phyloP scores from a whole-genome alignment of 2,329 filamentous ascomycete species.

The Aspergillus awamori region DNA sequence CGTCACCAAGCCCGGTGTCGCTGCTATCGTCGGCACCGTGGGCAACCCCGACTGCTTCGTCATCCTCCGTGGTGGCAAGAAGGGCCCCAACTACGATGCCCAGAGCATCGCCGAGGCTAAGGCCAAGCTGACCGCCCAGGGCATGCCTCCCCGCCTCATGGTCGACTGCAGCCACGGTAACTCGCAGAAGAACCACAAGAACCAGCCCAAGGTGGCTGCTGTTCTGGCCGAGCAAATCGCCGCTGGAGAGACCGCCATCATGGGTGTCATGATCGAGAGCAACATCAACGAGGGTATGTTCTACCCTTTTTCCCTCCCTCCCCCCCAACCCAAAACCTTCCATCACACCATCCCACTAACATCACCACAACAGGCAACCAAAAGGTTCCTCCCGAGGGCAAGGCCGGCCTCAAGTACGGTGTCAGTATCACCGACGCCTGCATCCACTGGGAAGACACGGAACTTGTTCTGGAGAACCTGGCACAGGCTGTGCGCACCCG shows the following conservation, averaged over 20 bases:
- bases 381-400: conserved; percentile 87
- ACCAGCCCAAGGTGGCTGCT: conserved; percentile 91
- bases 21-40: conserved; percentile 89
- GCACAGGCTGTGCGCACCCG: conserved; percentile 79
- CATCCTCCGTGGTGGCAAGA: conserved; percentile 88
- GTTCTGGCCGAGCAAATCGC: conserved; percentile 81
- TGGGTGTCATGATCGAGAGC: conserved; percentile 99
- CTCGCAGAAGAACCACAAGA: conserved; percentile 93
- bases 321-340: background rate
- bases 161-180: conserved; percentile 98
- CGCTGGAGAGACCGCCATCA: conserved; percentile 80
- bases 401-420: conserved; percentile 82
- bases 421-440: conserved; percentile 98
- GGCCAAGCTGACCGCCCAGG: conserved; percentile 72
- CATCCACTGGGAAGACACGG: conserved; percentile 91
- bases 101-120: conserved; percentile 83
- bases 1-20: conserved; percentile 93
- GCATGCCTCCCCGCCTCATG: conserved; percentile 79
- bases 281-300: conserved; percentile 85
- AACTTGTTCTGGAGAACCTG: conserved; percentile 73
- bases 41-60: conserved; percentile 98
- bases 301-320: background rate
- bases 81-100: conserved; percentile 91
- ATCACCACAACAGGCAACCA: conserved; percentile 64
- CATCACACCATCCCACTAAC: conserved; percentile 10